A percentile compares a stretch with the other conserved stretches of the same genome.
Evolutionary conservation across 805 yeast species (phyloP).

Genomic region (Torulaspora microellipsoides): DNA sequence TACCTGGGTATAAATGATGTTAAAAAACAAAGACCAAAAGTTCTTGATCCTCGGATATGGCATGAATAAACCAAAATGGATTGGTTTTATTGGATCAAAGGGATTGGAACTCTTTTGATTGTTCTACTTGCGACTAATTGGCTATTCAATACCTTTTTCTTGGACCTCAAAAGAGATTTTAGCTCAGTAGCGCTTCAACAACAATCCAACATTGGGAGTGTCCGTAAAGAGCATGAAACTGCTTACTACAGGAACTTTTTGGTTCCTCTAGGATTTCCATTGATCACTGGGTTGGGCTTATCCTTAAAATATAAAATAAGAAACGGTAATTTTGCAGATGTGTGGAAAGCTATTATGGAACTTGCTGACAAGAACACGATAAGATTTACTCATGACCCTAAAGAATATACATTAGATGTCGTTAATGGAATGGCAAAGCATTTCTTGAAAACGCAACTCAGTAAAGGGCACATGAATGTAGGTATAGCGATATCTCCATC

Average conservation of each 20-base stretch:
- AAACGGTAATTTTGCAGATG: slow-evolving; percentile 70
- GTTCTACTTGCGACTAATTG: slow-evolving; percentile 14
- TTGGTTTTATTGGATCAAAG: slow-evolving; percentile 10
- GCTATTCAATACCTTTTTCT: slow-evolving; percentile 15
- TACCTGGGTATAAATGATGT: too few species aligned
- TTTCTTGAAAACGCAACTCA: slow-evolving; percentile 9
- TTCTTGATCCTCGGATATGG: too few species aligned
- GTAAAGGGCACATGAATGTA: slow-evolving; percentile 18
- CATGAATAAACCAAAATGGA: slow-evolving; percentile 7
- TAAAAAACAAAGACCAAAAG: too few species aligned
- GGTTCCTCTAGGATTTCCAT: slow-evolving; percentile 65
- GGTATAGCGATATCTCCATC: slow-evolving; percentile 30
- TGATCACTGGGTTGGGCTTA: slow-evolving; percentile 65
- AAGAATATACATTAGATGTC: slow-evolving; percentile 8
- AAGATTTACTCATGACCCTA: slow-evolving; percentile 26
- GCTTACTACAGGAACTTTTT: slow-evolving; percentile 73
- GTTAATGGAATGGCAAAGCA: slow-evolving; percentile 27
- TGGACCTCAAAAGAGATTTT: slow-evolving; percentile 45
- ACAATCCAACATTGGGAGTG: slow-evolving; percentile 63
- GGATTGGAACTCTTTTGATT: slow-evolving; percentile 9
- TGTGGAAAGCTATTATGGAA: slow-evolving; percentile 55
- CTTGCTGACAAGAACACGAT: slow-evolving; percentile 19
- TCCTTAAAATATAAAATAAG: slow-evolving; percentile 60
- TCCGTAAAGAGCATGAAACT: slow-evolving; percentile 63
- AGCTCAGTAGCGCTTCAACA: slow-evolving; percentile 51